phyloP scores from a whole-genome alignment of 2,329 filamentous ascomycete genomes.

The Cercospora sp. region DNA sequence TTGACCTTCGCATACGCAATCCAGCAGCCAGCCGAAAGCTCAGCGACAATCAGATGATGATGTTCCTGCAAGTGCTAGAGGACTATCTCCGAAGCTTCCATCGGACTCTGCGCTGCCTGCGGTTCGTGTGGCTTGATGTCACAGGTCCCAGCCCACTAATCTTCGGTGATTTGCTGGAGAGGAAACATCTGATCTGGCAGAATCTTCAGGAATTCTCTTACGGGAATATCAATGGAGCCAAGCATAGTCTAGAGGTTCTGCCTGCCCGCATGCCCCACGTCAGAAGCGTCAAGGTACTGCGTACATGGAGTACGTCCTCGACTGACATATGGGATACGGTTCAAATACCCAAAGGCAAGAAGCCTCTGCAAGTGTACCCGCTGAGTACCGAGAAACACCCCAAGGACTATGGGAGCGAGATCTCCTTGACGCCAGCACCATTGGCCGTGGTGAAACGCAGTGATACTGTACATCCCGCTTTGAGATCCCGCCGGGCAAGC shows the following conservation, averaged over 20 bases:
- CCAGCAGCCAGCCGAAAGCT: constrained; percentile 24
- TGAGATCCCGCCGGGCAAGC: not conserved
- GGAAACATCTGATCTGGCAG: constrained; percentile 26
- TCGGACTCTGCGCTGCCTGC: constrained; percentile 30
- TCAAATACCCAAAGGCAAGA: not conserved
- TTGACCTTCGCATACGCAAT: constrained; percentile 35
- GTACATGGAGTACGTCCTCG: too few species aligned
- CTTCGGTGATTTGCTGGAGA: constrained; percentile 26
- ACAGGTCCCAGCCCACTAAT: constrained; percentile 36
- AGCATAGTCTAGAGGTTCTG: not conserved
- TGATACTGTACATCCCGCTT: not conserved
- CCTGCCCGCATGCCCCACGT: not conserved
- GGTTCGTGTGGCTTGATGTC: constrained; percentile 36
- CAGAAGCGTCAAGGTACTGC: not conserved
- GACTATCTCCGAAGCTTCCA: constrained; percentile 37
- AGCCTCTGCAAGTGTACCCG: not conserved
- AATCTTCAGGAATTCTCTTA: constrained; percentile 31
- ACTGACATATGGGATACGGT: not conserved
- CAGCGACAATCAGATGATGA: constrained; percentile 27
- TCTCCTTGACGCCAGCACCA: constrained; percentile 2
- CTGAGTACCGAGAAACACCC: not conserved
- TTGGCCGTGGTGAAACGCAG: not conserved
- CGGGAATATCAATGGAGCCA: constrained; percentile 25
- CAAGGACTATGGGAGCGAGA: not conserved
- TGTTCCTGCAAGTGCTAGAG: constrained; percentile 36